Base-by-base conservation (phyloP, 257 asterid species). In the Coffea canephora region DNA sequence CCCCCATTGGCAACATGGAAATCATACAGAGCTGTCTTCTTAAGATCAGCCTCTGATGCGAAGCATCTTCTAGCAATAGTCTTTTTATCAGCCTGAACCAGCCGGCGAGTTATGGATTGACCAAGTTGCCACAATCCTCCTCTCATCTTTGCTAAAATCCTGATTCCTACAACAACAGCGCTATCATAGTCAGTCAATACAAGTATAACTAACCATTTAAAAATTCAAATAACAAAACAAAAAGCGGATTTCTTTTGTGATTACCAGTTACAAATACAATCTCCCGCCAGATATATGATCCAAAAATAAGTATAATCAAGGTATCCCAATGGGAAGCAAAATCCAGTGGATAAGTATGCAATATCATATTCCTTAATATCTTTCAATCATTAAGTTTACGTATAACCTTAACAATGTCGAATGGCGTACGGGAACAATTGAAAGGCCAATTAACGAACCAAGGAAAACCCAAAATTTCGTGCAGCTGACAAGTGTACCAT, bases 51-150 rank as follows among this genome's bases (percentile, higher is more conserved):
- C 54, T 94, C 98, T 0, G 99, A 96, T 43, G 99, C 94, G 77
- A 91, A 91, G 90, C 92, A 90, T 78, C 98, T 87, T 31, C 94
- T 89, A n/a, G 88, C 83, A 59, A 91, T 84, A 18, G 94, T 52
- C 87, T 89, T 92, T 84, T 94, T 94, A 64, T 96, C 95, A 41
- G 89, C 75, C 80, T 87, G 96, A 69, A 89, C 89, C 83, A 96
- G 79, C 70, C 95, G 94, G 55, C 99, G 97, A 61, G 97, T 94
- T 36, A 96, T 77, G 34, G 98, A 89, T 79, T 92, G 98, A 57
- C 98, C 98, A 18, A 96, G 97, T 85, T 96, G 98, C 99, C 99
- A 96, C 79, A 96, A 78, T 55, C 97, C 97, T 86, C 99, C 99
- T 82, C 98, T 94, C 99, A 96, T 96, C 76, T 88, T 89, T 80